Conservation (phyloP, 495 filamentous ascomycete species). For the Daldinia childiae region DNA sequence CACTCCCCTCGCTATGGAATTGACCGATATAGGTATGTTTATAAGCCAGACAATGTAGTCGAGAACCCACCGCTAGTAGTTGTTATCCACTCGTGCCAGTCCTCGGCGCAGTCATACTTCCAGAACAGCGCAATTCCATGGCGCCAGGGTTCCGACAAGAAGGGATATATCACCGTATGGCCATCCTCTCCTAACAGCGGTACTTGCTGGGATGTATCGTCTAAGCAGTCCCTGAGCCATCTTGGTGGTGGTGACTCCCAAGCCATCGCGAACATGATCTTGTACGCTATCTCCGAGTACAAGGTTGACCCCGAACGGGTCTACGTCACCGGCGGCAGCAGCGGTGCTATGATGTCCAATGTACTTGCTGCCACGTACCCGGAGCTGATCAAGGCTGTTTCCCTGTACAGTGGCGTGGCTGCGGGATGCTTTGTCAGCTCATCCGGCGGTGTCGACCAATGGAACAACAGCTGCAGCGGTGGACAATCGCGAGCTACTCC, state of each 20-base stretch:
- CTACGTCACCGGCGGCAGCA: constrained; percentile 53
- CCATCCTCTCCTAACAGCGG: constrained; percentile 57
- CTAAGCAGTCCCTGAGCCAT: constrained; percentile 51
- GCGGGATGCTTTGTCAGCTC: constrained; percentile 64
- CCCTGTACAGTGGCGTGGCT: constrained; percentile 66
- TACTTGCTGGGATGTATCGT: constrained; percentile 69
- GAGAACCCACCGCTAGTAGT: constrained; percentile 62
- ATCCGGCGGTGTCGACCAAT: constrained; percentile 52
- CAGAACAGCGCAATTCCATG: constrained; percentile 59
- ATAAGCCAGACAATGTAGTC: constrained; percentile 63
- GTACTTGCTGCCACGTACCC: constrained; percentile 68
- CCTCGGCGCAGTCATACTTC: constrained; percentile 63
- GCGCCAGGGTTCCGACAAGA: constrained; percentile 58
- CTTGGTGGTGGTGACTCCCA: constrained; percentile 52
- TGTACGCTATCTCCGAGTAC: constrained; percentile 49
- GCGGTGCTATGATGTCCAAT: constrained; percentile 59
- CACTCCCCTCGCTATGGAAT: not conserved
- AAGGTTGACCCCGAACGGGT: constrained; percentile 46
- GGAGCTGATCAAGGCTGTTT: constrained; percentile 63
- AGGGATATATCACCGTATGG: constrained; percentile 67
- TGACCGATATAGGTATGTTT: constrained; percentile 53
- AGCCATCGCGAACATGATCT: constrained; percentile 57
- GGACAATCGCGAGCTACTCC: constrained; percentile 52
- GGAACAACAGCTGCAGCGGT: constrained; percentile 56
- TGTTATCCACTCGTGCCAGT: constrained; percentile 66